Conservation (phyloP, 1,139 yeast species). For the Taphrina populina region DNA sequence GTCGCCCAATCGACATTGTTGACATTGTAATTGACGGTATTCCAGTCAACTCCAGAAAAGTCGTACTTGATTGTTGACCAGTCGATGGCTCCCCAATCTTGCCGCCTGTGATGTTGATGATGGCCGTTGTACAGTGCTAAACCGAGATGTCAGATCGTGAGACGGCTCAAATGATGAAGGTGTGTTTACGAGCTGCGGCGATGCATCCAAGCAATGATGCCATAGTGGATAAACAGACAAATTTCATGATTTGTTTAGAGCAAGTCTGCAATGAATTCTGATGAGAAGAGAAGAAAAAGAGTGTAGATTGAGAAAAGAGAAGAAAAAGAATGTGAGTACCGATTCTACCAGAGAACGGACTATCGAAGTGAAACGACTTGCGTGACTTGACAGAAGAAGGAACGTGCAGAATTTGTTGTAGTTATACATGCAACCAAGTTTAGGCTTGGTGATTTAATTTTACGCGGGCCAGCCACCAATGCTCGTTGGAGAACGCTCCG, state of each 20-base stretch:
- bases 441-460: too few species aligned
- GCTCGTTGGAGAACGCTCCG: slow-evolving; percentile 4
- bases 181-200: slow-evolving; percentile 2
- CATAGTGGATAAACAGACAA: not conserved
- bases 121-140: slow-evolving; percentile 1
- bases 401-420: too few species aligned
- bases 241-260: slow-evolving; percentile 5
- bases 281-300: not conserved
- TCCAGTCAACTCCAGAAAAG: slow-evolving; percentile 28
- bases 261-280: too few species aligned
- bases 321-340: slow-evolving; percentile 8
- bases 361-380: slow-evolving; percentile 8
- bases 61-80: slow-evolving; percentile 23
- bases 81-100: slow-evolving; percentile 26
- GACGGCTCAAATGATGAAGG: not conserved
- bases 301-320: slow-evolving; percentile 1
- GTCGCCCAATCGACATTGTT: slow-evolving; percentile 19
- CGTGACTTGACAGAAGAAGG: too few species aligned
- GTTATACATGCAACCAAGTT: too few species aligned
- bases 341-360: slow-evolving; percentile 30
- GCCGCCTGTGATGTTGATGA: slow-evolving; percentile 29
- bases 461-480: slow-evolving; percentile 20
- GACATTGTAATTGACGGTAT: slow-evolving; percentile 24
- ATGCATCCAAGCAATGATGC: slow-evolving; percentile 1
- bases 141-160: not conserved